Evolutionary conservation across 768 basidiomycete species (phyloP).

Genomic region (Mycena filopes): DNA sequence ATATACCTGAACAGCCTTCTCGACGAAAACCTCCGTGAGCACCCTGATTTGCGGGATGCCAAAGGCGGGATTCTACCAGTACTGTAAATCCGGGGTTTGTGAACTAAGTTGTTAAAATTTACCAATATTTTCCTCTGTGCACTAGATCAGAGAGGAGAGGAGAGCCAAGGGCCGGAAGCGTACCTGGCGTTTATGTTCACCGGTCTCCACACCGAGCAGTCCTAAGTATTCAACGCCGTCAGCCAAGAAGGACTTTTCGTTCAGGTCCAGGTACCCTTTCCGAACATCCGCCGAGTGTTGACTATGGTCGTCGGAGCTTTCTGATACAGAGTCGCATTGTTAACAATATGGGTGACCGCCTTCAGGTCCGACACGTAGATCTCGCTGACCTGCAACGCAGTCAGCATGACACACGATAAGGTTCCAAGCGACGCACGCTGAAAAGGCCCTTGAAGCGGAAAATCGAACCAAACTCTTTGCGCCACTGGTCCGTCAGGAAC

Average conservation of each 20-base stretch:
- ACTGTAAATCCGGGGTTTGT: neutral
- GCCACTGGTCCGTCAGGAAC: neutral
- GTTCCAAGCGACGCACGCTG: neutral
- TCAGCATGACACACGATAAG: too few relatives aligned
- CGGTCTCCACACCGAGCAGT: neutral
- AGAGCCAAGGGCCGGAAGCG: neutral
- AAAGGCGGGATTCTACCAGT: constrained; percentile 56
- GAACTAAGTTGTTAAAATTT: neutral
- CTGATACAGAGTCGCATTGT: neutral
- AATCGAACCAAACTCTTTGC: constrained; percentile 1
- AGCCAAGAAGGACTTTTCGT: too few relatives aligned
- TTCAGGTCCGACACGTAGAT: constrained; percentile 58
- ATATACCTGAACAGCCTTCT: constrained; percentile 47
- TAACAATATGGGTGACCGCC: constrained; percentile 55
- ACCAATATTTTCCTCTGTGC: neutral
- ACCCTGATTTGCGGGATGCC: constrained; percentile 53
- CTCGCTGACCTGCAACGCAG: constrained; percentile 42
- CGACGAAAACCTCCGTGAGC: constrained; percentile 48
- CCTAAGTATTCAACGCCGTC: neutral
- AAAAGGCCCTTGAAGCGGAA: constrained; percentile 11
- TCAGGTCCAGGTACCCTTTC: neutral
- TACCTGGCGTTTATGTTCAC: constrained; percentile 13
- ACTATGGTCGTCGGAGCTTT: neutral
- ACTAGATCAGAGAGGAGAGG: neutral
- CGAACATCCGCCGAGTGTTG: neutral